Conservation (phyloP, 202 grass and related monocot genomes). For the Carex arenaria region DNA sequence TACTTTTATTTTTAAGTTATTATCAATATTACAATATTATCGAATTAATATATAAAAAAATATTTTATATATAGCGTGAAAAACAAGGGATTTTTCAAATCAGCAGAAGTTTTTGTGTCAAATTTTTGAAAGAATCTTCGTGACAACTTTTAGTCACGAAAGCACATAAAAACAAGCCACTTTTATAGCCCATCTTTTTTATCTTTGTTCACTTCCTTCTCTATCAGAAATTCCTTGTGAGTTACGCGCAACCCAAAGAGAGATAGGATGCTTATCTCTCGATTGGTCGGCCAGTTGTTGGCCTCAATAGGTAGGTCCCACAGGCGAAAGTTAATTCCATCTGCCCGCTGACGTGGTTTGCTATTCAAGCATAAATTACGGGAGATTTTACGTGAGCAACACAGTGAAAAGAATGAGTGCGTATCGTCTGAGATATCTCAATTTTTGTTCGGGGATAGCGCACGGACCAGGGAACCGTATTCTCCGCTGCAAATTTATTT, state of each 20-base stretch:
- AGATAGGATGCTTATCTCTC: slow-evolving; percentile 24
- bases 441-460: no score
- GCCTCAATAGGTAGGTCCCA: not conserved
- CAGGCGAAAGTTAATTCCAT: not conserved
- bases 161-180: slow-evolving; percentile 4
- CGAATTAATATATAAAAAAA: not conserved
- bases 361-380: not conserved
- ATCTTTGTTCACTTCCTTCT: slow-evolving; percentile 10
- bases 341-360: not conserved
- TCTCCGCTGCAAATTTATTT: no score
- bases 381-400: not conserved
- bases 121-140: not conserved
- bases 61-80: not conserved
- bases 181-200: slow-evolving; percentile 3
- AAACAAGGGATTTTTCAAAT: not conserved
- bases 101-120: not conserved
- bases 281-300: slow-evolving; percentile 19
- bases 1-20: no score
- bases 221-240: slow-evolving; percentile 19
- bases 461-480: no score
- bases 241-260: not conserved
- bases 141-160: not conserved
- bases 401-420: not conserved
- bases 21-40: not conserved
- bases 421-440: no score